Percentiles rank a stretch among this genome's conserved stretches.
Evolutionary conservation across 768 basidiomycete species (phyloP).

Genomic region (Podaxis pistillaris): DNA sequence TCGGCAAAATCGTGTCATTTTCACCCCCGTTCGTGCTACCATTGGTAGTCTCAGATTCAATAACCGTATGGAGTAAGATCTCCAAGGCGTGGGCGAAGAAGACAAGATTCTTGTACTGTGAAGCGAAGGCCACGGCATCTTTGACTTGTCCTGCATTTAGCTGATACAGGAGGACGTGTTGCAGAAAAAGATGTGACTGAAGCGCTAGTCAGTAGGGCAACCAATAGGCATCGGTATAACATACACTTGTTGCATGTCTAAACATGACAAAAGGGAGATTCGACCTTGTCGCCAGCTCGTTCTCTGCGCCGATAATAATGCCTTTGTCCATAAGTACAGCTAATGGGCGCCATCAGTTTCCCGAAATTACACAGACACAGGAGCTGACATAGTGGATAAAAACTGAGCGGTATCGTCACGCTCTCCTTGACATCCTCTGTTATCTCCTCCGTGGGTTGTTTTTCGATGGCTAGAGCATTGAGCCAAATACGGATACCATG

Average conservation of each 20-base stretch:
- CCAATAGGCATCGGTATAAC: conserved; percentile 24
- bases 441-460: conserved; percentile 36
- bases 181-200: conserved; percentile 92
- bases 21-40: conserved; percentile 31
- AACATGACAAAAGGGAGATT: conserved; percentile 90
- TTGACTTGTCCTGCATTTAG: conserved; percentile 59
- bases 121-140: conserved; percentile 84
- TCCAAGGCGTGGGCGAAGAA: conserved; percentile 95
- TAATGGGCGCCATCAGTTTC: conserved; percentile 29
- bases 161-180: conserved; percentile 85
- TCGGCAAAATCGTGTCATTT: conserved; percentile 50
- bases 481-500: conserved; percentile 90
- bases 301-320: conserved; percentile 94
- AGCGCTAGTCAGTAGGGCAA: conserved; percentile 4
- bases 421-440: conserved; percentile 80
- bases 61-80: conserved; percentile 88
- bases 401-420: conserved; percentile 87
- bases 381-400: conserved; percentile 87
- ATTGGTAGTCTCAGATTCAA: conserved; percentile 72
- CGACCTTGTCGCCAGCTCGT: conserved; percentile 73
- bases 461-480: conserved; percentile 90
- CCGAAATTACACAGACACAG: not conserved
- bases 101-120: conserved; percentile 82
- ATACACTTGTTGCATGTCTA: conserved; percentile 84
- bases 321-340: conserved; percentile 99